A percentile compares a stretch with the other conserved stretches of the same genome.
Conservation (phyloP, 78 protist species). For the Anaeramoeba flamelloides region DNA sequence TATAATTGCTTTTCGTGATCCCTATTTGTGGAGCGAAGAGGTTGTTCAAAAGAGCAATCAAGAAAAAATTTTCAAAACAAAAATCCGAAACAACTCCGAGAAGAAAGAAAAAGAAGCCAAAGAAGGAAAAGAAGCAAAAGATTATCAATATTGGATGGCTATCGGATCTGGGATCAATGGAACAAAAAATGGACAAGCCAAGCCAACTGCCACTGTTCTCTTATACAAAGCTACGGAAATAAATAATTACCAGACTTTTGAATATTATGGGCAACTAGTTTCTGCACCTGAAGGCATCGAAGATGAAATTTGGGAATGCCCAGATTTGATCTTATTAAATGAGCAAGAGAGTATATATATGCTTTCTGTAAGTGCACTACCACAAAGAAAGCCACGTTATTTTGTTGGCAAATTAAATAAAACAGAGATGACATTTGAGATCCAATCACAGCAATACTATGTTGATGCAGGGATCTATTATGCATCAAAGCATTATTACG, state of each 20-base stretch:
- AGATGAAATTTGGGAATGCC: not conserved
- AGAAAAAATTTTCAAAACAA: no score
- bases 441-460: not conserved
- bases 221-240: not conserved
- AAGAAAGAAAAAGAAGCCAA: no score
- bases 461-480: not conserved
- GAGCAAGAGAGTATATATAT: not conserved
- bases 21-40: not conserved
- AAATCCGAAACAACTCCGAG: no score
- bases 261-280: not conserved
- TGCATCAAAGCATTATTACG: not conserved
- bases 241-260: not conserved
- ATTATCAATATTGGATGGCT: no score
- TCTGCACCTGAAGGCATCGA: not conserved
- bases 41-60: not conserved
- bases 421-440: not conserved
- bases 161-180: not conserved
- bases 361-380: not conserved
- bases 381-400: not conserved
- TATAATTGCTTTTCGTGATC: not conserved
- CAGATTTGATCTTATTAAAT: not conserved
- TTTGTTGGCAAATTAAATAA: not conserved
- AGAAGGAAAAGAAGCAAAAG: no score
- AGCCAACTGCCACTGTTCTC: not conserved
- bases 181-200: not conserved